Conservation (phyloP, 805 yeast species). For the Kodamaea restingae region DNA sequence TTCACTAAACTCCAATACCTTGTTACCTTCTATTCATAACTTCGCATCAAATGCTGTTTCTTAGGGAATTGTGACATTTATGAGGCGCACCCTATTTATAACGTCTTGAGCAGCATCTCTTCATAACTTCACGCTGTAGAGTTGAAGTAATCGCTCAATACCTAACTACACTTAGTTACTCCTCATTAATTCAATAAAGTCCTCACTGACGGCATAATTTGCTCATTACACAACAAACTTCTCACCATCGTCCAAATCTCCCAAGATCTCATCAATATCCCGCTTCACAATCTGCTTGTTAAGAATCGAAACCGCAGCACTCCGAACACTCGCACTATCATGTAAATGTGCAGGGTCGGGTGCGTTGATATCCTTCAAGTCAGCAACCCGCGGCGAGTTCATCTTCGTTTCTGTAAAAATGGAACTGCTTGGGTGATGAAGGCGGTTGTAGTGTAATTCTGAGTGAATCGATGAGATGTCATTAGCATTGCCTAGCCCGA, state of each 20-base stretch:
- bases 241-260: constrained; percentile 36
- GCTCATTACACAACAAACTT: constrained; percentile 7
- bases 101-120: too few relatives aligned
- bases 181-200: neutral
- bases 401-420: constrained; percentile 12
- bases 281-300: constrained; percentile 28
- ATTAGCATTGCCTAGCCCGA: constrained; percentile 39
- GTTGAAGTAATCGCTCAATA: too few relatives aligned
- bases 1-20: too few relatives aligned
- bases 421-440: constrained; percentile 1
- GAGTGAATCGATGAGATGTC: constrained; percentile 41
- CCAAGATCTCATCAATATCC: constrained; percentile 33
- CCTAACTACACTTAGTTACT: too few relatives aligned
- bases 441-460: constrained; percentile 17
- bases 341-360: constrained; percentile 13
- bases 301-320: constrained; percentile 20
- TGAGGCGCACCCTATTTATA: too few relatives aligned
- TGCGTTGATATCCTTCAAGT: constrained; percentile 19
- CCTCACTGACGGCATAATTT: neutral
- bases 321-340: constrained; percentile 7
- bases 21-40: too few relatives aligned
- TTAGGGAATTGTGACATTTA: too few relatives aligned
- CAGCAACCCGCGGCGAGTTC: constrained; percentile 11
- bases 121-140: too few relatives aligned
- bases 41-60: too few relatives aligned